A percentile compares a stretch with the other conserved stretches of the same genome.
These are phyloP conservation scores for Thelephora ganbajun DNA, from an alignment of 768 basidiomycete species.

Conservation along the genomic window DNA sequence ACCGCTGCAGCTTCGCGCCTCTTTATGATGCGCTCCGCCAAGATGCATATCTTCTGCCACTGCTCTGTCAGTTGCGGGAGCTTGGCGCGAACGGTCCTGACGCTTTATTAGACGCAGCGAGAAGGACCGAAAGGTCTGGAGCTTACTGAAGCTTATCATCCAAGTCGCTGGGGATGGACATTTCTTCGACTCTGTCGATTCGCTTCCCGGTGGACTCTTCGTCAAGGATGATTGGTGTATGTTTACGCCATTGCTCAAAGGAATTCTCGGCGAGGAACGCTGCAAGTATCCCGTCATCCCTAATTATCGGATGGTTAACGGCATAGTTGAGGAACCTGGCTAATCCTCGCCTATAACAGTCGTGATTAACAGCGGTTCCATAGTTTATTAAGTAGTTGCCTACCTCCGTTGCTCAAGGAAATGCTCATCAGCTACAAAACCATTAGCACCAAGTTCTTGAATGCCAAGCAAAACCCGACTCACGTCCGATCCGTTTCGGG, in stretches of 20 bases:
- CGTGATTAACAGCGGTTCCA: not conserved
- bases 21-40: constrained; percentile 79
- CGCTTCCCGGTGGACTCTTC: constrained; percentile 79
- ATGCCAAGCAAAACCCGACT: constrained; percentile 17
- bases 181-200: constrained; percentile 73
- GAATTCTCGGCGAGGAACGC: constrained; percentile 75
- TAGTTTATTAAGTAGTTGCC: not conserved
- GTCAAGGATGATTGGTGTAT: constrained; percentile 59
- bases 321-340: constrained; percentile 68
- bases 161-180: constrained; percentile 85
- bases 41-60: constrained; percentile 82
- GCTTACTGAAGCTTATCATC: constrained; percentile 74
- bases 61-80: constrained; percentile 72
- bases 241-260: constrained; percentile 82
- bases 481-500: constrained; percentile 85
- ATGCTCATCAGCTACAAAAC: constrained; percentile 56
- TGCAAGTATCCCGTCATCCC: constrained; percentile 71
- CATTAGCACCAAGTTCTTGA: constrained; percentile 2
- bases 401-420: constrained; percentile 88
- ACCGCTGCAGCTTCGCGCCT: constrained; percentile 88
- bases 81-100: constrained; percentile 45
- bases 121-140: not conserved
- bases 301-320: constrained; percentile 84
- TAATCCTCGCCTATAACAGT: constrained; percentile 51
- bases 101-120: constrained; percentile 24